These are phyloP conservation scores for Trypanosomatidae sp. DNA, from an alignment of 208 protist species.

Conservation along the genomic window DNA sequence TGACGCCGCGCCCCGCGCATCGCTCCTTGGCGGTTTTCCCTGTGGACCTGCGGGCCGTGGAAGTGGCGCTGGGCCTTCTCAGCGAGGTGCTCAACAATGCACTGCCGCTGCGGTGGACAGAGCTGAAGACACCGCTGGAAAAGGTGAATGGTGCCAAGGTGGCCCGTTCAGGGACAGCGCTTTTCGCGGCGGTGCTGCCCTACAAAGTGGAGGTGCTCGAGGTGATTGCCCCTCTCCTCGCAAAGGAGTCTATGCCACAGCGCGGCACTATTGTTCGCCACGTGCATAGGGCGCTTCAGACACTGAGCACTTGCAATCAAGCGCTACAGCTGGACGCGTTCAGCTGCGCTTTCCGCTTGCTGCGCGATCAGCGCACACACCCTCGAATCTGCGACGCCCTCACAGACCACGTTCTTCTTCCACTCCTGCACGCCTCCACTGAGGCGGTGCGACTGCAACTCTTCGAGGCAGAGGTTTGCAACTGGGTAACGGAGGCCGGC, in stretches of 20 bases:
- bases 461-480: conserved; percentile 31
- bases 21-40: neutral
- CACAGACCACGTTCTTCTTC: conserved; percentile 42
- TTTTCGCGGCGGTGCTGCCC: conserved; percentile 19
- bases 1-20: neutral
- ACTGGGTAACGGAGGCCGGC: conserved; percentile 31
- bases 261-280: conserved; percentile 5
- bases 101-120: conserved; percentile 54
- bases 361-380: conserved; percentile 5
- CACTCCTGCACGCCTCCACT: conserved; percentile 28
- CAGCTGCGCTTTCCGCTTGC: neutral
- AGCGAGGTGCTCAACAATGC: conserved; percentile 35
- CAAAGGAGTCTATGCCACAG: conserved; percentile 33
- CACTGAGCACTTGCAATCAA: conserved; percentile 6
- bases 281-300: conserved; percentile 21
- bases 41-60: neutral
- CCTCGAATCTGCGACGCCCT: conserved; percentile 35
- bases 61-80: conserved; percentile 5
- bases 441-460: conserved; percentile 23
- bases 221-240: conserved; percentile 42
- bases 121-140: conserved; percentile 32
- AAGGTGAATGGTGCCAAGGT: conserved; percentile 25
- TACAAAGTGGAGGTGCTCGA: conserved; percentile 24
- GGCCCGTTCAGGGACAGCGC: conserved; percentile 25
- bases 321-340: conserved; percentile 22